These are phyloP conservation scores for Phytophthora fragariae DNA, from an alignment of 352 stramenopile genomes.

Conservation along the genomic window DNA sequence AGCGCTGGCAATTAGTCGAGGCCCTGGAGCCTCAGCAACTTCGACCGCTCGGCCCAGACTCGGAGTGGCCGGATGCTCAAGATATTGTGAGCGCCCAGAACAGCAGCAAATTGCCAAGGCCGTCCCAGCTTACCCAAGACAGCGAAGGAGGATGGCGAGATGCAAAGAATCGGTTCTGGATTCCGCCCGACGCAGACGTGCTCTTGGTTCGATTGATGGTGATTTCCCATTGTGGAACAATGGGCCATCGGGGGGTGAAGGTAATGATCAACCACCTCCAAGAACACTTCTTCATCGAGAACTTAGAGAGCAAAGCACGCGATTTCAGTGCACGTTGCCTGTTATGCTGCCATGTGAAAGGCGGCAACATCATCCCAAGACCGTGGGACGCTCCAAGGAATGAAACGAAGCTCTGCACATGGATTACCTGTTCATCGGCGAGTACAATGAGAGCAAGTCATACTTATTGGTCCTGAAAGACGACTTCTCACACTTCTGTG, in stretches of 20 bases:
- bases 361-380: not conserved
- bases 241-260: not conserved
- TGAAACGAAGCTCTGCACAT: conserved; percentile 11
- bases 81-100: not conserved
- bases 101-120: not conserved
- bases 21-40: not conserved
- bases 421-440: conserved; percentile 15
- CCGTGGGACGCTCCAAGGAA: conserved; percentile 1
- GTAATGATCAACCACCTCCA: conserved; percentile 7
- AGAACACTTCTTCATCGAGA: not conserved
- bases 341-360: conserved; percentile 10
- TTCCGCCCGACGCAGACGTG: not conserved
- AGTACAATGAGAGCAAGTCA: conserved; percentile 5
- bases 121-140: not conserved
- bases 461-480: conserved; percentile 18
- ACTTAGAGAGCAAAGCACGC: conserved; percentile 5
- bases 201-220: conserved; percentile 18
- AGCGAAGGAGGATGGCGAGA: not conserved
- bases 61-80: not conserved
- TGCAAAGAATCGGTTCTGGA: conserved; percentile 3
- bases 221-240: conserved; percentile 10
- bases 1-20: not conserved
- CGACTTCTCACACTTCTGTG: conserved; percentile 16
- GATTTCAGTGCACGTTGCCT: too few species aligned
- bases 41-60: conserved; percentile 3